phyloP scores from a whole-genome alignment of 2,329 filamentous ascomycete species.

The Allantophomopsis cytisporea region DNA sequence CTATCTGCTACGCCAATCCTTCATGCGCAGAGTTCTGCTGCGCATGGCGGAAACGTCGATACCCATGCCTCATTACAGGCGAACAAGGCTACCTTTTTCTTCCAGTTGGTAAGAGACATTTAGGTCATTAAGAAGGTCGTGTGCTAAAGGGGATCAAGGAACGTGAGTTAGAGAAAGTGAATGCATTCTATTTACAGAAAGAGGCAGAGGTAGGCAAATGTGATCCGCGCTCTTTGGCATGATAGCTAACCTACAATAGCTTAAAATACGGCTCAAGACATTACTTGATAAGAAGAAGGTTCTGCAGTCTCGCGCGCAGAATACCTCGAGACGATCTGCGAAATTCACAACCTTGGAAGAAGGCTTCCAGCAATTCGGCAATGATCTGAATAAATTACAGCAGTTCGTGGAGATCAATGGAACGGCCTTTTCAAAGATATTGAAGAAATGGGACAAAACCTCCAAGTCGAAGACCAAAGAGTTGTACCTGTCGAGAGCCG shows the following conservation, averaged over 20 bases:
- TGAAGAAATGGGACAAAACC: conserved; percentile 99
- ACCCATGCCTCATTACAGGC: conserved; percentile 85
- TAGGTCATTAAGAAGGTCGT: no score
- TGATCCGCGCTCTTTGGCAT: neutral
- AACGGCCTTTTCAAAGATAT: conserved; percentile 93
- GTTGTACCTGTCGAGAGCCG: conserved; percentile 85
- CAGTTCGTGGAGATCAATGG: conserved; percentile 98
- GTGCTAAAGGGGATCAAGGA: conserved; percentile 41
- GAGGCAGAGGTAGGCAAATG: conserved; percentile 69
- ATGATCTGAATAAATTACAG: conserved; percentile 92
- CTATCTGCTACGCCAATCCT: conserved; percentile 84
- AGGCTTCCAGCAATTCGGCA: conserved; percentile 93
- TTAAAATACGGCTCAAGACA: conserved; percentile 85
- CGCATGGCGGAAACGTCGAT: conserved; percentile 39
- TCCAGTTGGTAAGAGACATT: conserved; percentile 60
- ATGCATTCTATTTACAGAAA: conserved; percentile 94
- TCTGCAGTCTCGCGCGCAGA: conserved; percentile 64
- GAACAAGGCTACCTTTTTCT: conserved; percentile 98
- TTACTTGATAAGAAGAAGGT: conserved; percentile 91
- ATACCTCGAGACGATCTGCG: conserved; percentile 74
- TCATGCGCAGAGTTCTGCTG: conserved; percentile 57
- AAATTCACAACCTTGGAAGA: conserved; percentile 93
- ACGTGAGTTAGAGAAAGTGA: conserved; percentile 96
- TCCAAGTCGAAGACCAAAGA: conserved; percentile 98
- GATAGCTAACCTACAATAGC: conserved; percentile 32